Conservation (phyloP, 495 filamentous ascomycete species). For the Pseudomonodictys pantanalensis region DNA sequence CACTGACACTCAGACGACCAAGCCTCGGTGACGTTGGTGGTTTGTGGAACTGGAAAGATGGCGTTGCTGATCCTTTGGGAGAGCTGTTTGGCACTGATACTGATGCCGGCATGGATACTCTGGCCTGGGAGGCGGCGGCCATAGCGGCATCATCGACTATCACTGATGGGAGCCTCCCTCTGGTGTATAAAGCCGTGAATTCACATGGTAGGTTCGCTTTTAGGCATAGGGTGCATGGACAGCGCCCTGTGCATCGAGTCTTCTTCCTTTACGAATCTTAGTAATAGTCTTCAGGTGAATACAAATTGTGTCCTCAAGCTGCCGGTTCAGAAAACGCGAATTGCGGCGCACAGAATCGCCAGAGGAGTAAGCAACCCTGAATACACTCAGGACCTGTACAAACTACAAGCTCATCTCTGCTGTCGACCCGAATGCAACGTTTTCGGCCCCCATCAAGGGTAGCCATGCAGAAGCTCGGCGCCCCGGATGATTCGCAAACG, state of each 20-base stretch:
- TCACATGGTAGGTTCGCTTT: slow-evolving; percentile 16
- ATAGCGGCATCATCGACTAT: slow-evolving; percentile 19
- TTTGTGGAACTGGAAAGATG: not conserved
- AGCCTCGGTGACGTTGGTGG: not conserved
- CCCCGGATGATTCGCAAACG: not conserved
- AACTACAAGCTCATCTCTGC: too few species aligned
- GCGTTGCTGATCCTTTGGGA: not conserved
- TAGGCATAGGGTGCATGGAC: slow-evolving; percentile 22
- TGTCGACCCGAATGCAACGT: too few species aligned
- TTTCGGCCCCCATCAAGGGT: too few species aligned
- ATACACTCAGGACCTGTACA: too few species aligned
- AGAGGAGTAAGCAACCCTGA: too few species aligned
- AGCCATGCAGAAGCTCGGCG: too few species aligned
- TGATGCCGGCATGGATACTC: not conserved
- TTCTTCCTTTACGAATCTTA: slow-evolving; percentile 14
- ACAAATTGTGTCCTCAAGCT: not conserved
- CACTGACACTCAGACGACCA: not conserved
- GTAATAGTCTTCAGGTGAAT: not conserved
- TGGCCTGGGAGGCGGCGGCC: slow-evolving; percentile 1
- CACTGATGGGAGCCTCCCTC: slow-evolving; percentile 21
- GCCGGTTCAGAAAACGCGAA: too few species aligned
- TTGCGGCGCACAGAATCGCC: too few species aligned
- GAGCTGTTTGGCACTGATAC: not conserved
- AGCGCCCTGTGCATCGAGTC: slow-evolving; percentile 23
- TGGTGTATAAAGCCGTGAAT: slow-evolving; percentile 25